Evolutionary conservation across 1,284 basidiomycete species (phyloP), one percentile per base, ranked within the genome.

Genomic region (Pseudozyma hubeiensis): DNA sequence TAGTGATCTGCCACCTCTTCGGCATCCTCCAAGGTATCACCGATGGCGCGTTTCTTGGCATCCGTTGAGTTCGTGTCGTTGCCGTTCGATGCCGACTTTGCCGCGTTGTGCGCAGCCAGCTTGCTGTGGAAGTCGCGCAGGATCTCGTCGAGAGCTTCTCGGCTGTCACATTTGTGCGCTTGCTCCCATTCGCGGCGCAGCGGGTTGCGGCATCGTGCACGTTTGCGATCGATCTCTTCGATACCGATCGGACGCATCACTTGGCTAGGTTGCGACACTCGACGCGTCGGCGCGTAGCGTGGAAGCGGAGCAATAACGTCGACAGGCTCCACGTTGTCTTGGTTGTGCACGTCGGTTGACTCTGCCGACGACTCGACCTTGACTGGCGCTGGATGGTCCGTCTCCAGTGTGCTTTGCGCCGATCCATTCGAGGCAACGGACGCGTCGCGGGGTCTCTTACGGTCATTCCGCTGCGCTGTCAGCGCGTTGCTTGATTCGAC

Each of bases 1-100:
- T 99, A 69, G 55, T 78, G 68, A 14, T 69, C 56, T n/a, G 74
- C 74, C 43, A 76, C 74, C 52, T 76, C 69, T 24, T 62, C 65
- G 7, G 69, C 69, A 46, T 76, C 69, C n/a, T 63, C 57, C 16
- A 76, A 59, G 7, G 62, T 64, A 8, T 68, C 63, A 9, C 58
- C 58, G 13, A 59, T 52, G 4, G 37, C 45, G 33, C 61, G 57
- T 45, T 65, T 68, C 31, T 61, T 75, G 44, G 29, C 53, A 30
- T 57, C 56, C 2, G 43, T 50, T 7, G 39, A 39, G 13, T 33
- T n/a, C 16, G 29, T 37, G 10, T 52, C 52, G n/a, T 7, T 46
- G 16, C 46, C 47, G 11, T 57, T 51, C 10, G 53, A 17, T 1
- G 29, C 29, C 13, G 24, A 14, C 0, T n/a, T 44, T 11, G 33